These are phyloP conservation scores for Aspergillus olivimuriae DNA, from an alignment of 495 filamentous ascomycete species.

Conservation along the genomic window DNA sequence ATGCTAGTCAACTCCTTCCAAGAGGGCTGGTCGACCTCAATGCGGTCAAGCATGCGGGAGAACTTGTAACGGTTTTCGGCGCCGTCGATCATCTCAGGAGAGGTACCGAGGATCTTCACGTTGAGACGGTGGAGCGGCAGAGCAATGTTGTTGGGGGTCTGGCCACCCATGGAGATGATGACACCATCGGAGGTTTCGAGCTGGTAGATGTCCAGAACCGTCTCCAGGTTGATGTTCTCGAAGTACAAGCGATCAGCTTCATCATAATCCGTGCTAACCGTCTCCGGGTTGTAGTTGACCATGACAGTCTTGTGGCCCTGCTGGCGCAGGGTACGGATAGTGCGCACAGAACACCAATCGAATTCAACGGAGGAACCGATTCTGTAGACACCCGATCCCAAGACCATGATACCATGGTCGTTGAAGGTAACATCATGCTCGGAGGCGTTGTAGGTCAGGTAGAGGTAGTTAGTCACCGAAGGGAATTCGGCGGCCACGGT, in stretches of 20 bases:
- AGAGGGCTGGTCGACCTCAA: constrained; percentile 88
- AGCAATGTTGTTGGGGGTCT: constrained; percentile 97
- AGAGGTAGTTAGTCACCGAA: constrained; percentile 91
- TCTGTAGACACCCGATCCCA: constrained; percentile 94
- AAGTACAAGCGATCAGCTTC: constrained; percentile 95
- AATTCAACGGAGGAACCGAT: constrained; percentile 98
- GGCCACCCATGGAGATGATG: constrained; percentile 96
- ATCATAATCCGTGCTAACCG: constrained; percentile 92
- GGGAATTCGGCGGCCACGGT: constrained; percentile 98
- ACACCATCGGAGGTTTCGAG: constrained; percentile 82
- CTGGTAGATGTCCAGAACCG: constrained; percentile 91
- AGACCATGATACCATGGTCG: constrained; percentile 90
- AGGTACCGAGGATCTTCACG: constrained; percentile 88
- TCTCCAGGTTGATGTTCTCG: constrained; percentile 94
- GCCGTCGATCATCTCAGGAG: constrained; percentile 96
- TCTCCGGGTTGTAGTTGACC: constrained; percentile 97
- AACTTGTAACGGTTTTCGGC: constrained; percentile 99
- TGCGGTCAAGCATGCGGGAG: constrained; percentile 92
- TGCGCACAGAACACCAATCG: constrained; percentile 98
- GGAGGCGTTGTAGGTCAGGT: constrained; percentile 89
- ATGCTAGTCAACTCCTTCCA: constrained; percentile 97
- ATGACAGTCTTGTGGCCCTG: constrained; percentile 93
- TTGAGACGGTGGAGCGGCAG: constrained; percentile 81
- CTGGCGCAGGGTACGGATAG: constrained; percentile 86
- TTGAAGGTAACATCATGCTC: constrained; percentile 80